Percentiles rank a stretch among this genome's conserved stretches.
Evolutionary conservation across 2,329 filamentous ascomycete genomes (phyloP).

Genomic region (Colletotrichum kahawae): DNA sequence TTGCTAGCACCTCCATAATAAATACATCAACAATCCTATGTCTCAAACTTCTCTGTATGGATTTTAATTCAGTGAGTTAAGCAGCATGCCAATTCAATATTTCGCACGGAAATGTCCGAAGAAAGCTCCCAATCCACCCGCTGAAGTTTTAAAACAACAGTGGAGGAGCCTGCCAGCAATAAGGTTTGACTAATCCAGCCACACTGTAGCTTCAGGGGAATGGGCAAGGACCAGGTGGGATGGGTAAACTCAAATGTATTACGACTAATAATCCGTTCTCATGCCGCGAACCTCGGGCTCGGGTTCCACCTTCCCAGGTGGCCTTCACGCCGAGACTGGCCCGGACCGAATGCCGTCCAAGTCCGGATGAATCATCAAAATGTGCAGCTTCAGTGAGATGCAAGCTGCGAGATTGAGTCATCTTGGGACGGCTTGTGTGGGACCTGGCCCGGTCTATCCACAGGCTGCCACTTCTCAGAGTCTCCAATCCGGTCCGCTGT

Average conservation of each 20-base stretch:
- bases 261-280: background rate
- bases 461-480: constrained; percentile 23
- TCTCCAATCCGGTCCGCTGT: constrained; percentile 46
- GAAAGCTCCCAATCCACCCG: background rate
- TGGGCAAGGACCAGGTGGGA: background rate
- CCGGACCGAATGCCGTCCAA: background rate
- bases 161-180: background rate
- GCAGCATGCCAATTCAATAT: background rate
- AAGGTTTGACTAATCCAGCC: background rate
- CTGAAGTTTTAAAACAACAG: background rate
- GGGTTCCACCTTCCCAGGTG: background rate
- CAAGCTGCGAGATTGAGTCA: background rate
- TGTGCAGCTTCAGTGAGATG: background rate
- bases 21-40: background rate
- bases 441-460: background rate
- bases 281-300: background rate
- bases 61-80: background rate
- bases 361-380: background rate
- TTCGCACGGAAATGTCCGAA: background rate
- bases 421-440: background rate
- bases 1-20: background rate
- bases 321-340: background rate
- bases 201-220: background rate
- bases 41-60: background rate
- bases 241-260: background rate